Percentiles rank a stretch among this genome's conserved stretches.
These are phyloP conservation scores for Pestalotiopsis fici DNA, from an alignment of 2,329 filamentous ascomycete genomes.

Conservation along the genomic window DNA sequence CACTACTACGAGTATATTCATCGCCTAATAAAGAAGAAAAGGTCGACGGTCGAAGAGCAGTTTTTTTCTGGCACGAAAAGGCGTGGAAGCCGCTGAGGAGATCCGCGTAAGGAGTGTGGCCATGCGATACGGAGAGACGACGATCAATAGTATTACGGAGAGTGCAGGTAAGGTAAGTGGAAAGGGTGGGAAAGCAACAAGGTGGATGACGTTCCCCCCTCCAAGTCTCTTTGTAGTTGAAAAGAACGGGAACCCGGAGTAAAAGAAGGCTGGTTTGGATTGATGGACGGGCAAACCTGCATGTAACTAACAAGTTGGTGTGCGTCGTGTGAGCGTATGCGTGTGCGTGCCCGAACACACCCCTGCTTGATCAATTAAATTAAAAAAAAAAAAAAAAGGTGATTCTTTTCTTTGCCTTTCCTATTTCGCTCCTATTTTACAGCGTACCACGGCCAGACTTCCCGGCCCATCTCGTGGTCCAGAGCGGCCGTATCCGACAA, in stretches of 20 bases:
- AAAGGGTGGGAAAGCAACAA: not conserved
- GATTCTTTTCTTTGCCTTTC: not conserved
- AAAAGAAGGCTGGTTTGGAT: not conserved
- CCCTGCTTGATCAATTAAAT: not conserved
- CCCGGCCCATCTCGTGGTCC: not conserved
- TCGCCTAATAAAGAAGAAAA: not conserved
- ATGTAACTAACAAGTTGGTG: not conserved
- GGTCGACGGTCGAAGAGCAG: not conserved
- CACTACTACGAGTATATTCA: not conserved
- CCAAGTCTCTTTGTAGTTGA: slow-evolving; percentile 7
- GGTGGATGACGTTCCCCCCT: slow-evolving; percentile 10
- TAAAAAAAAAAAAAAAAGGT: too few relatives aligned
- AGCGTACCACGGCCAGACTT: not conserved
- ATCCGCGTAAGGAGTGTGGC: not conserved
- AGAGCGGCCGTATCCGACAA: slow-evolving; percentile 1
- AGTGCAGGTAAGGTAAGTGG: not conserved
- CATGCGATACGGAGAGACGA: not conserved
- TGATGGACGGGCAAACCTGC: not conserved
- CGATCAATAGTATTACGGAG: not conserved
- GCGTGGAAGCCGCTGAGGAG: not conserved
- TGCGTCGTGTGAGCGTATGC: not conserved
- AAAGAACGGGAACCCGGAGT: not conserved
- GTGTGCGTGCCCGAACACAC: not conserved
- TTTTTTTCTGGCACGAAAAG: not conserved
- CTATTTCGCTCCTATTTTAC: not conserved